Evolutionary conservation across 768 basidiomycete genomes (phyloP).

Genomic region (Boletus edulis): DNA sequence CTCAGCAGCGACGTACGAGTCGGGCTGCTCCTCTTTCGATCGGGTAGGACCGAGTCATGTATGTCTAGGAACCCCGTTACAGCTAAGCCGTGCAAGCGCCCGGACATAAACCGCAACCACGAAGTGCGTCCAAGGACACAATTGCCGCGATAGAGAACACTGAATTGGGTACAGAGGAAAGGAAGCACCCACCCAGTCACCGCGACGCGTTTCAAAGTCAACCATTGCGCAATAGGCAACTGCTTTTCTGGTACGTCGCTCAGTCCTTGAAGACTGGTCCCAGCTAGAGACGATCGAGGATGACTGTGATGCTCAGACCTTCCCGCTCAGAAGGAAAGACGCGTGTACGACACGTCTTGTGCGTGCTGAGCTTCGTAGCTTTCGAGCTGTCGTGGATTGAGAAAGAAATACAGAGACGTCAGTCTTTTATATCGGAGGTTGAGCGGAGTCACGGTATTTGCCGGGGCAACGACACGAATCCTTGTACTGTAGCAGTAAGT

Average conservation of each 20-base stretch:
- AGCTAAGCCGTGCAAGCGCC: accelerated
- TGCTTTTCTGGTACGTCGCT: slow-evolving; percentile 31
- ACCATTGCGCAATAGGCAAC: slow-evolving; percentile 14
- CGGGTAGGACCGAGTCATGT: not conserved
- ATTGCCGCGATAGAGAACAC: slow-evolving; percentile 22
- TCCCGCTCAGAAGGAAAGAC: slow-evolving; percentile 32
- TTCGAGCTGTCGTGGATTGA: slow-evolving; percentile 26
- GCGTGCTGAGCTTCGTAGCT: slow-evolving; percentile 29
- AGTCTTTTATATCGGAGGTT: slow-evolving; percentile 3
- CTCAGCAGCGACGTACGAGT: not conserved
- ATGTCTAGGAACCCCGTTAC: not conserved
- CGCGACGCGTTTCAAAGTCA: slow-evolving; percentile 29
- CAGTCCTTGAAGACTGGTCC: slow-evolving; percentile 26
- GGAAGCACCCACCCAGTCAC: slow-evolving; percentile 23
- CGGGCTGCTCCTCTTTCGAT: slow-evolving; percentile 2
- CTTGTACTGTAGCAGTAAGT: not conserved
- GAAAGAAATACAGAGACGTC: not conserved
- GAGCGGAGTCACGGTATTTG: slow-evolving; percentile 20
- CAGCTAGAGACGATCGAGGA: slow-evolving; percentile 29
- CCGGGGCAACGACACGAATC: slow-evolving; percentile 13
- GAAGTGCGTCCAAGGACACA: slow-evolving; percentile 13
- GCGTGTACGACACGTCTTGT: slow-evolving; percentile 16
- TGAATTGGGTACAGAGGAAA: not conserved
- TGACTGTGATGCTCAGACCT: slow-evolving; percentile 32
- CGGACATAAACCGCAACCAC: slow-evolving; percentile 2